Conservation (phyloP, 1,139 yeast genomes). For the Yamadazyma membranifaciens region DNA sequence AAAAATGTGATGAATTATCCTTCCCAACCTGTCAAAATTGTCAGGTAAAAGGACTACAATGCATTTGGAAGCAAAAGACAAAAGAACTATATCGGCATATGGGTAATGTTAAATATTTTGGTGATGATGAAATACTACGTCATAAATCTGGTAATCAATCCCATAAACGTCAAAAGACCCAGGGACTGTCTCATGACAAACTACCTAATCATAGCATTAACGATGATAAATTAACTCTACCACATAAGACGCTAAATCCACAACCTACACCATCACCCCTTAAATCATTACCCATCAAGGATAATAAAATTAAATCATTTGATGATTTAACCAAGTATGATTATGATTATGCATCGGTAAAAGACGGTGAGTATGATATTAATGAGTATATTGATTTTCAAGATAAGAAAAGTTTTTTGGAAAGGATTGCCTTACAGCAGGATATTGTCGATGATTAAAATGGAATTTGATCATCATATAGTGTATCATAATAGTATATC, state of each 20-base stretch:
- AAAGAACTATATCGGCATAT: conserved; percentile 26
- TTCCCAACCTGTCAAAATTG: conserved; percentile 37
- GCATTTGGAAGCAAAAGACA: conserved; percentile 34
- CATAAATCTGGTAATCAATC: no score
- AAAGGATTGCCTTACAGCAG: conserved; percentile 43
- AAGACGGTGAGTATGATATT: conserved; percentile 1
- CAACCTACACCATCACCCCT: neutral
- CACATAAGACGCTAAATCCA: neutral
- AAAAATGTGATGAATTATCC: conserved; percentile 40
- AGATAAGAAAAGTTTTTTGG: conserved; percentile 6
- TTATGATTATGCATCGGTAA: neutral
- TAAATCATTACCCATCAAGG: no score
- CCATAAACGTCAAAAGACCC: no score
- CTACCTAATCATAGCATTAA: no score
- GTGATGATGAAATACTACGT: conserved; percentile 9
- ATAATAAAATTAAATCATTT: neutral
- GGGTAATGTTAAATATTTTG: conserved; percentile 28
- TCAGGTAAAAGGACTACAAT: conserved; percentile 21
- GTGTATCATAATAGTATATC: no score
- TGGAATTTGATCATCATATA: no score
- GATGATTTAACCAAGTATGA: neutral
- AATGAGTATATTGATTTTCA: conserved; percentile 2
- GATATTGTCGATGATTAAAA: conserved; percentile 34
- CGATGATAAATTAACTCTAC: no score
- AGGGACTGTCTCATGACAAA: no score